These are phyloP conservation scores for Termitomyces sp. DNA, from an alignment of 768 basidiomycete species.

Conservation along the genomic window DNA sequence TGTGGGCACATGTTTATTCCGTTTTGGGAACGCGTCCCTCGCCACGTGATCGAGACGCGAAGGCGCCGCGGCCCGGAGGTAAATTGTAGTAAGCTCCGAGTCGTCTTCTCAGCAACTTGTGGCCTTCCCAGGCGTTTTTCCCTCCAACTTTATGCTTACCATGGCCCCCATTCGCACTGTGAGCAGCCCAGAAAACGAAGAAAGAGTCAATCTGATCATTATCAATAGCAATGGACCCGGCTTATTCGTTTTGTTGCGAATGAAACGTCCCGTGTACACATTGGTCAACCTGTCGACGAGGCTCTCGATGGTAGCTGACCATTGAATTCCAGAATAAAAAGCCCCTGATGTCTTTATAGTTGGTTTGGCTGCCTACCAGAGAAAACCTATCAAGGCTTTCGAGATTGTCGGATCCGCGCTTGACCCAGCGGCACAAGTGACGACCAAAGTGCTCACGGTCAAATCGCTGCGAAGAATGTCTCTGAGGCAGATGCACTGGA, in stretches of 20 bases:
- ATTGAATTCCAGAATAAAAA: not conserved
- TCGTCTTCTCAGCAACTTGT: not conserved
- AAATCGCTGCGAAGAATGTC: conserved; percentile 74
- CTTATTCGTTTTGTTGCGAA: conserved; percentile 79
- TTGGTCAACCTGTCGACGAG: conserved; percentile 74
- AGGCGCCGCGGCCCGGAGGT: not conserved
- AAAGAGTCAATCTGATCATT: not conserved
- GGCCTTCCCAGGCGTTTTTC: conserved; percentile 4
- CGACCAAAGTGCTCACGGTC: conserved; percentile 64
- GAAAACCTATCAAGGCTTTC: conserved; percentile 58
- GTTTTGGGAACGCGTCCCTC: conserved; percentile 18
- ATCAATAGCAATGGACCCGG: conserved; percentile 66
- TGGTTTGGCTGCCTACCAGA: conserved; percentile 52
- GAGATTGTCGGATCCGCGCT: conserved; percentile 73
- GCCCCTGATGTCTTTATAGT: conserved; percentile 39
- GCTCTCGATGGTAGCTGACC: conserved; percentile 52
- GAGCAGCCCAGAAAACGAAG: conserved; percentile 18
- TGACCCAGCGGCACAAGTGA: conserved; percentile 64
- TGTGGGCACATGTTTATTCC: conserved; percentile 27
- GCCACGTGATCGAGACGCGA: conserved; percentile 14
- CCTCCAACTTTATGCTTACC: conserved; percentile 14
- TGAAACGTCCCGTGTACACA: conserved; percentile 72
- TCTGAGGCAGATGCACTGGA: conserved; percentile 78
- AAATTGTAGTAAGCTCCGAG: not conserved
- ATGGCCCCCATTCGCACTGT: conserved; percentile 66